Evolutionary conservation across 257 asterid species (phyloP).

Genomic region (Solanum chilense): DNA sequence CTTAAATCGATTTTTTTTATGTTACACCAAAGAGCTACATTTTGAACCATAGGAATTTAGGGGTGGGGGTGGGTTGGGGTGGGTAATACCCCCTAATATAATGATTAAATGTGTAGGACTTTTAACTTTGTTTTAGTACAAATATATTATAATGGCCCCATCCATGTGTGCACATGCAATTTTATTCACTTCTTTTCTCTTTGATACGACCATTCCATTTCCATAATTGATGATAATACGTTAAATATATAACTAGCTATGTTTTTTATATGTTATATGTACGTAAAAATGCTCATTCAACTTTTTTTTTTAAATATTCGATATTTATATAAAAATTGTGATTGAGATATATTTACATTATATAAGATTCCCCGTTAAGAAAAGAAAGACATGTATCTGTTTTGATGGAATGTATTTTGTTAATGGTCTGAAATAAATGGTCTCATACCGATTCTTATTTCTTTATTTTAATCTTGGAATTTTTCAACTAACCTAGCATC

Average conservation of each 20-base stretch:
- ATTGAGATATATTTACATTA: not conserved
- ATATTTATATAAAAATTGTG: not conserved
- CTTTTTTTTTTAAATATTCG: not conserved
- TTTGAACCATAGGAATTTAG: not conserved
- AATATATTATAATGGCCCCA: slow-evolving; percentile 22
- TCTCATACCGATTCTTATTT: not conserved
- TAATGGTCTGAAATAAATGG: not conserved
- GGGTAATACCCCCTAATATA: slow-evolving; percentile 2
- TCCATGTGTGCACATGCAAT: slow-evolving; percentile 55
- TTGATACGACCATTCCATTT: not conserved
- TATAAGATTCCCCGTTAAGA: not conserved
- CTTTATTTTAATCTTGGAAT: not conserved
- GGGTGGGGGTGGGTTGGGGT: not conserved
- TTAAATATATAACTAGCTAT: not conserved
- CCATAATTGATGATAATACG: too few species aligned
- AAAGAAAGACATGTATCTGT: not conserved
- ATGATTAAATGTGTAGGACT: slow-evolving; percentile 26
- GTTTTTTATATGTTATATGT: not conserved
- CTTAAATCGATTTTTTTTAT: not conserved
- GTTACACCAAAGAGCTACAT: not conserved
- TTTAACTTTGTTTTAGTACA: slow-evolving; percentile 28
- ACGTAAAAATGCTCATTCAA: not conserved
- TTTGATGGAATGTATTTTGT: not conserved
- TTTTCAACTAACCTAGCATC: not conserved
- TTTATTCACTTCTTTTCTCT: not conserved